Base-by-base conservation (phyloP, 2,329 filamentous ascomycete genomes). In the Gremmenia infestans region DNA sequence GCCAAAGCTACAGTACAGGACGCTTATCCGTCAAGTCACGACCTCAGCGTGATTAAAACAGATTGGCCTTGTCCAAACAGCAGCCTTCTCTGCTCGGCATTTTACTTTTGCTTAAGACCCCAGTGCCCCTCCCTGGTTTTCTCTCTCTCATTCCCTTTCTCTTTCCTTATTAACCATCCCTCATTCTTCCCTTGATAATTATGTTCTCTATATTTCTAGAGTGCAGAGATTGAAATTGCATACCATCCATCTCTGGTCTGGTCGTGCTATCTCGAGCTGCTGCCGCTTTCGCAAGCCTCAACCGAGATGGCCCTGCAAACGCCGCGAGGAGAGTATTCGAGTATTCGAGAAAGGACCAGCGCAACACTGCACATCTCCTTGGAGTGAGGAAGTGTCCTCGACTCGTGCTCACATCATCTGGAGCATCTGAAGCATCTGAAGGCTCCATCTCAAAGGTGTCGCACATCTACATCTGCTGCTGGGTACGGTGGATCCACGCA, bases 1-100 rank as follows among this genome's bases (percentile, higher is more conserved):
- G 60, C 55, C 61, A 60, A 60, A 52, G 56, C 48, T 28, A 42
- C 22, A 8, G 15, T 15, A 37, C 50, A 54, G 47, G 43, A 56
- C 55, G 56, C 59, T 61, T 61, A 59, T 61, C 59, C 59, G 51
- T 55, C 50, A 54, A 56, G 58, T 60, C 60, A 59, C 53, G 56
- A 62, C 57, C 42, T 58, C 53, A 59, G 55, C 58, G 61, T 62
- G 58, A 63, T 63, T 63, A 60, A 63, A 60, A 55, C 57, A 57
- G 60, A 63, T 37, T 48, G 36, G 46, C 36, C 59, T 56, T 60
- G 54, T 53, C 58, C 52, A 56, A 53, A 60, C 55, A 54, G 58
- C 51, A 54, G 55, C 54, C 48, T 61, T 47, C 52, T 56, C 49
- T 52, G 60, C 62, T 62, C 63, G 60, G 63, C 63, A 63, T 64